Base-by-base conservation (phyloP, 129 eudicot species). In the Cynara cardunculus region DNA sequence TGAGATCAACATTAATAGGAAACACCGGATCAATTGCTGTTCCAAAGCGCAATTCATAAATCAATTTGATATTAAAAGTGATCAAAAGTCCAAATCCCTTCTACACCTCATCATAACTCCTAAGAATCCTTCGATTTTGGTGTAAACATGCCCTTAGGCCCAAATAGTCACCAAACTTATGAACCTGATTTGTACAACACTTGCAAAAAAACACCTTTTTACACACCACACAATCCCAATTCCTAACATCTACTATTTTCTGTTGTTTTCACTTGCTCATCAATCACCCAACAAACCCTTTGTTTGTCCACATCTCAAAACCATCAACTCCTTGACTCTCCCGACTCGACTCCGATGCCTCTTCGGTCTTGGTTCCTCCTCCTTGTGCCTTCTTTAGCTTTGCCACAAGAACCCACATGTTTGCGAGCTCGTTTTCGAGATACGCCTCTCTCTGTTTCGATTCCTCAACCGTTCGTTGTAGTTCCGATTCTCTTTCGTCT, bases 381-480 rank as follows among this genome's bases (percentile, higher is more conserved):
- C 64, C 97, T 78, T 85, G 97, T 18, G 97, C 88, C 83, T 87
- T 92, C 77, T 87, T 95, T 28, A 92, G 87, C 88, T 90, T 95
- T 13, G 97, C 97, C 64, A 95, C 93, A 22, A 92, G 95, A 69
- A 95, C 89, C 99, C 99, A 95, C 99, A 95, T 95, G 72, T 90
- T 95, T 32, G 99, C 97, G 2, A 95, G 97, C 79, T 95, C 99
- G 21, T 95, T 95, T 72, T 95, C 99, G 2, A 95, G 89, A 88
- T 95, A 92, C 10, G 97, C 94, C 74, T 95, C 99, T 85, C 94
- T 82, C 74, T 92, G 90, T 80, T 95, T 95, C 2, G 95, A 92
- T 71, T 95, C 97, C 75, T 90, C 99, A 0, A 95, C 92, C 74
- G 67, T 87, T 19, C 89, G 73, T 76, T 92, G 92, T 32, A 95